Base-by-base conservation (phyloP, 352 stramenopile genomes). In the Phytopythium delawarense region DNA sequence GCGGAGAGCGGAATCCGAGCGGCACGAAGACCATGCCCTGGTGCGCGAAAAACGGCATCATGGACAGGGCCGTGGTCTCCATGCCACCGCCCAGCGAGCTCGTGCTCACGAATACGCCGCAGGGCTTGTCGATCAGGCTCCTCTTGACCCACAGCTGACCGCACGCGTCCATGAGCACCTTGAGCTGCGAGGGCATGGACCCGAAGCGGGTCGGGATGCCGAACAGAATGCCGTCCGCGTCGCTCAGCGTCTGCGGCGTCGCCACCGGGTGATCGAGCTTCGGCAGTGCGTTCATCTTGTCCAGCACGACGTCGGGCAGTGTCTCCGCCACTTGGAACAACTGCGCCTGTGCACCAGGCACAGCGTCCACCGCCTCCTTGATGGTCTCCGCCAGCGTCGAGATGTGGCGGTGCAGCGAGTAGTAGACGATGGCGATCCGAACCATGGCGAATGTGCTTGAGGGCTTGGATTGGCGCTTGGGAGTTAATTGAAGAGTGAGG, bases 1-100 rank as follows among this genome's bases (percentile, higher is more conserved):
- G 44, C 4, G 49, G 68, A 7, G 62, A 63, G 34, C 67, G 66
- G 64, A 70, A 75, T 44, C 81, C 83, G 18, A 87, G 56, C 45
- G 84, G 81, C 35, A 93, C 75, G 62, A 87, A 94, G 58, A 90
- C 63, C 77, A 93, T 91, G 52, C 84, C 84, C 32, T 91, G 78
- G 70, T 94, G 83, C 0, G 76, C 63, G 25, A 91, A 65, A 65
- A 91, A 88, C 23, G 77, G 78, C 56, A 91, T 63, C 7, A 63
- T 75, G 13, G 74, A 82, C 6, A 94, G 50, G 23, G 72, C 70
- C 9, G 79, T 85, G 20, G 79, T 89, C 64, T 94, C 87, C 71
- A 92, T 83, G 35, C 87, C 87, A 44, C 80, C 84, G 50, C 69
- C 76, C 54, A 79, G 69, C 13, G 71, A 84, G 40, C 42, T 79